Conservation (phyloP, 768 basidiomycete genomes). For the Suillus ampliporus region DNA sequence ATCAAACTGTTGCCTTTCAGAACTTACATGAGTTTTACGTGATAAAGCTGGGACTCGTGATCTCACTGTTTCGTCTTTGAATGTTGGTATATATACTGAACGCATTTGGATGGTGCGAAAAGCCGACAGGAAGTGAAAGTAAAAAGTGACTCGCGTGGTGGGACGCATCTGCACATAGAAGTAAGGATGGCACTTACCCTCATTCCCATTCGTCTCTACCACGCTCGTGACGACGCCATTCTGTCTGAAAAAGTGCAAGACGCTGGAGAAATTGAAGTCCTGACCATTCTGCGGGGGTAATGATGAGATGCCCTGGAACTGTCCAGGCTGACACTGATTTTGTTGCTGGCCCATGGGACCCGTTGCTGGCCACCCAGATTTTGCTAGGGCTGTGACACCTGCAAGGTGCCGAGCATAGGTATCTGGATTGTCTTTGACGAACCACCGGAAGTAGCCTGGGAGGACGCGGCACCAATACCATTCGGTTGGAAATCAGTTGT, state of each 20-base stretch:
- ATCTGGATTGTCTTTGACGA: slow-evolving; percentile 54
- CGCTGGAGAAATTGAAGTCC: slow-evolving; percentile 91
- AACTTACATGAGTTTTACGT: too few relatives aligned
- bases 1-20: too few relatives aligned
- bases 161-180: slow-evolving; percentile 1
- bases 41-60: too few relatives aligned
- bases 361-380: slow-evolving; percentile 59
- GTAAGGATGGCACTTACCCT: slow-evolving; percentile 61
- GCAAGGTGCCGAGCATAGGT: slow-evolving; percentile 77
- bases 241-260: slow-evolving; percentile 98
- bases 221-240: slow-evolving; percentile 97
- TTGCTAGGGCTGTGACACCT: slow-evolving; percentile 59
- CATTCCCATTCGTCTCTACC: slow-evolving; percentile 99
- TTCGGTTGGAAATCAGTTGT: slow-evolving; percentile 33
- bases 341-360: slow-evolving; percentile 38
- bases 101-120: background rate
- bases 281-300: slow-evolving; percentile 87
- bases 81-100: slow-evolving; percentile 24
- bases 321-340: slow-evolving; percentile 58
- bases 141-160: slow-evolving; percentile 3
- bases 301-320: slow-evolving; percentile 64
- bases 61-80: too few relatives aligned
- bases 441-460: slow-evolving; percentile 26
- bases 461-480: slow-evolving; percentile 21
- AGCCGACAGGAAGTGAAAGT: background rate